Conservation (phyloP, 2,329 filamentous ascomycete genomes). For the Aureobasidium pullulans region DNA sequence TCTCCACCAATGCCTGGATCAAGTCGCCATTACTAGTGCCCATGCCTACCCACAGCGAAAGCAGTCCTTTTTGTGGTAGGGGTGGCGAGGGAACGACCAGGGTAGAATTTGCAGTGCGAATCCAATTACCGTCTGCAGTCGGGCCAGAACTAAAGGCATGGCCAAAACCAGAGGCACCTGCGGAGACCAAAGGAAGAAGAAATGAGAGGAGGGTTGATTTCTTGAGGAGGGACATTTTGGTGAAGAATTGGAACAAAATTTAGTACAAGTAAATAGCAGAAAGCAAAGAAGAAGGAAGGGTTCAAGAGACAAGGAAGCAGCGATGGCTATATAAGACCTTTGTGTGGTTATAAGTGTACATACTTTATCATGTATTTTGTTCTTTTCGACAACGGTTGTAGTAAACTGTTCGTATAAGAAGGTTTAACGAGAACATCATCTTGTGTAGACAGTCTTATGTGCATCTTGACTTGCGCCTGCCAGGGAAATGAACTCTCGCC, state of each 20-base stretch:
- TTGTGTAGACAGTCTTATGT: background rate
- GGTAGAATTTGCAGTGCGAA: background rate
- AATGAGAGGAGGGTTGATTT: background rate
- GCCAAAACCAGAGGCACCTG: background rate
- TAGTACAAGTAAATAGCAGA: background rate
- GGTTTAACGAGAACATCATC: background rate
- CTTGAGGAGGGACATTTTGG: background rate
- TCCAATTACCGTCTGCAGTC: background rate
- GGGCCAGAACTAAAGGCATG: background rate
- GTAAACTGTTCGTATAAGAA: background rate
- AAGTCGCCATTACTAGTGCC: background rate
- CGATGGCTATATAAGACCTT: too few species aligned
- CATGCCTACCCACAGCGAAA: background rate
- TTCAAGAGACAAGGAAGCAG: too few species aligned
- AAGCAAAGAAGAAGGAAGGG: background rate
- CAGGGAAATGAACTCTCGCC: too few species aligned
- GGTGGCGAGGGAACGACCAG: background rate
- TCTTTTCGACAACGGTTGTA: background rate
- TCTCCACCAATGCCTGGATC: background rate
- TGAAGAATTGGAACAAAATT: background rate
- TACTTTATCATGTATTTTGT: background rate
- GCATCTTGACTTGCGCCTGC: too few species aligned
- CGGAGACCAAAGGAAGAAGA: background rate
- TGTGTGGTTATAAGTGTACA: background rate
- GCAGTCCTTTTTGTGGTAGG: background rate